phyloP scores from a whole-genome alignment of 306 rosid genomes.

The Pueraria montana region DNA sequence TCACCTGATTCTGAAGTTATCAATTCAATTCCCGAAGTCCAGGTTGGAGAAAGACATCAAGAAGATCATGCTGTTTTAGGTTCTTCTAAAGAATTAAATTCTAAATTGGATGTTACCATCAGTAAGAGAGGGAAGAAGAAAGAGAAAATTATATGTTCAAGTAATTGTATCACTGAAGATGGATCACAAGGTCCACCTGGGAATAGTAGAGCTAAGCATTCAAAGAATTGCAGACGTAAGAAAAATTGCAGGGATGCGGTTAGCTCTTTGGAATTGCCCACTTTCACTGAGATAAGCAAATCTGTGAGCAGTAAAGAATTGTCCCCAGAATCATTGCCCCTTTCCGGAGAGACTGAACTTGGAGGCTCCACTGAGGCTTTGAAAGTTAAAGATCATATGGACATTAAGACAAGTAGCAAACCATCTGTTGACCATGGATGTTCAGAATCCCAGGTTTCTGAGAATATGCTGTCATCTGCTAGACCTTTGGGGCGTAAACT shows the following conservation, averaged over 20 bases:
- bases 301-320: constrained; percentile 55
- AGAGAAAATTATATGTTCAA: constrained; percentile 52
- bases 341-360: constrained; percentile 57
- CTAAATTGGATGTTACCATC: constrained; percentile 53
- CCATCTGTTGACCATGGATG: constrained; percentile 51
- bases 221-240: constrained; percentile 64
- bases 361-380: constrained; percentile 53
- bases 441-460: constrained; percentile 55
- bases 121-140: constrained; percentile 69
- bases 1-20: constrained; percentile 99
- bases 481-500: constrained; percentile 67
- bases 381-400: constrained; percentile 48
- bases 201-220: constrained; percentile 59
- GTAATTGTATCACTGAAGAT: constrained; percentile 52
- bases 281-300: constrained; percentile 59
- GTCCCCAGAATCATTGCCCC: constrained; percentile 51
- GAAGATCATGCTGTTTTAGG: constrained; percentile 61
- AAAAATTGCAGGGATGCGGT: constrained; percentile 46
- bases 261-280: constrained; percentile 55
- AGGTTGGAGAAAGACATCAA: constrained; percentile 62
- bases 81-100: constrained; percentile 60
- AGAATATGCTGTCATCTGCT: constrained; percentile 53
- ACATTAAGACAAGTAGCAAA: constrained; percentile 52
- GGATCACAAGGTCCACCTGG: constrained; percentile 52
- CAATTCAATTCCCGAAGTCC: constrained; percentile 74